Percentiles rank a stretch among this genome's conserved stretches.
Evolutionary conservation across 805 yeast species (phyloP).

Genomic region (Ogataea parapolymorpha): DNA sequence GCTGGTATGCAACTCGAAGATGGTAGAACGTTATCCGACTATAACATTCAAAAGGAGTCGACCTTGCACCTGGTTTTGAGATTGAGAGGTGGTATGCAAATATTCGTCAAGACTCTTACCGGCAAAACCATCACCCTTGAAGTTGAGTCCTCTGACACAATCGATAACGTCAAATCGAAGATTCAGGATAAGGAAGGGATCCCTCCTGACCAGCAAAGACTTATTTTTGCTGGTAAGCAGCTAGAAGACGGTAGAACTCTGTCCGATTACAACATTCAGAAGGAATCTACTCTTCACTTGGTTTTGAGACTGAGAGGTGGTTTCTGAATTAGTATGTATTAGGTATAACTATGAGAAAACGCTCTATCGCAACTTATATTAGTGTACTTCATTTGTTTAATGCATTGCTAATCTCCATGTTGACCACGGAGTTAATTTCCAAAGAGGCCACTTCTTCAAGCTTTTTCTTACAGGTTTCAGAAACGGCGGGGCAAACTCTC

Average conservation of each 20-base stretch:
- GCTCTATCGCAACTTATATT: slow-evolving; percentile 1
- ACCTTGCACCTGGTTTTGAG: slow-evolving; percentile 78
- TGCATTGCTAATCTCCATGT: slow-evolving; percentile 31
- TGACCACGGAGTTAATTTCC: slow-evolving; percentile 50
- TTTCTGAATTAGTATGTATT: slow-evolving; percentile 35
- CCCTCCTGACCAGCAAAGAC: slow-evolving; percentile 97
- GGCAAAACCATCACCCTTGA: slow-evolving; percentile 80
- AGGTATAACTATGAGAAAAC: neutral
- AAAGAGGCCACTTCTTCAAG: slow-evolving; percentile 27
- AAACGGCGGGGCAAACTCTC: slow-evolving; percentile 33
- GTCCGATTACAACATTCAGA: slow-evolving; percentile 97
- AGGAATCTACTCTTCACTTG: slow-evolving; percentile 94
- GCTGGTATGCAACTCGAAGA: slow-evolving; percentile 49
- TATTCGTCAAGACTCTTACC: slow-evolving; percentile 53
- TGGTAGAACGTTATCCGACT: slow-evolving; percentile 95
- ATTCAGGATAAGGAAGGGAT: slow-evolving; percentile 97
- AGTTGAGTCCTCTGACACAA: slow-evolving; percentile 96
- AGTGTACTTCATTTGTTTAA: slow-evolving; percentile 2
- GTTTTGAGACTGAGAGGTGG: slow-evolving; percentile 99
- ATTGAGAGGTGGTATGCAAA: slow-evolving; percentile 84
- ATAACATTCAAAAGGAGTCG: slow-evolving; percentile 46
- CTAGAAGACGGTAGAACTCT: slow-evolving; percentile 95
- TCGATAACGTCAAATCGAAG: slow-evolving; percentile 94
- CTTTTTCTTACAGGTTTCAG: slow-evolving; percentile 43
- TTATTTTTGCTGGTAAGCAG: slow-evolving; percentile 97